phyloP scores from a whole-genome alignment of 2,329 filamentous ascomycete species.

The Cladorrhinum sp. region DNA sequence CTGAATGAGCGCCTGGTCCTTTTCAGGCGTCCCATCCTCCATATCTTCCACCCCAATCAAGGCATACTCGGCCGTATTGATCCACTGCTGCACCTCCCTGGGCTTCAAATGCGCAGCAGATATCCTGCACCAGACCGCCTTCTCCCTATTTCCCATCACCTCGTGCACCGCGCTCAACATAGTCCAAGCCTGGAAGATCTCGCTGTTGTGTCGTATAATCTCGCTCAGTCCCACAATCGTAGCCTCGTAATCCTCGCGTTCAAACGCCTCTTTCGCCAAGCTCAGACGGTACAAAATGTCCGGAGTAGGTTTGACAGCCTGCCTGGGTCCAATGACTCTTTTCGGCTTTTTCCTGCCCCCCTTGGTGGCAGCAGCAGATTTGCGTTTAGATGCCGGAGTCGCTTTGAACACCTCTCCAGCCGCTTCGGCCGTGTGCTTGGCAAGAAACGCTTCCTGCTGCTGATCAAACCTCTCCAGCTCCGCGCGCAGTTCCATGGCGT shows the following conservation, averaged over 20 bases:
- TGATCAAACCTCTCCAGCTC: slow-evolving; percentile 39
- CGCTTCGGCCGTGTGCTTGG: slow-evolving; percentile 29
- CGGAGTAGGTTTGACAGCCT: slow-evolving; percentile 64
- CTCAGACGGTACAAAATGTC: slow-evolving; percentile 68
- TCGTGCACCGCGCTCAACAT: slow-evolving; percentile 59
- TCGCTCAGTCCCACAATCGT: slow-evolving; percentile 59
- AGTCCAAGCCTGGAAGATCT: slow-evolving; percentile 64
- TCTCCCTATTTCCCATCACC: slow-evolving; percentile 55
- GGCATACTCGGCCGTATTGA: slow-evolving; percentile 56
- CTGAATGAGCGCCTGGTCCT: slow-evolving; percentile 37
- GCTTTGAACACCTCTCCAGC: slow-evolving; percentile 15
- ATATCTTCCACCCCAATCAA: slow-evolving; percentile 47
- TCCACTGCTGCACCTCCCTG: slow-evolving; percentile 58
- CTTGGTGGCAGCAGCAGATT: not conserved
- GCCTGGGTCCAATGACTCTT: slow-evolving; percentile 44
- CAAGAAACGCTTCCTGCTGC: slow-evolving; percentile 35
- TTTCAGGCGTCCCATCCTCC: slow-evolving; percentile 40
- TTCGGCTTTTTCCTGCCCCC: slow-evolving; percentile 12
- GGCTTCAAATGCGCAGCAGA: slow-evolving; percentile 62
- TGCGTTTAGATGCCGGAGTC: not conserved
- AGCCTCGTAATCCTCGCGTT: slow-evolving; percentile 57
- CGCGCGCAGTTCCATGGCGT: slow-evolving; percentile 39
- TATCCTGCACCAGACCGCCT: slow-evolving; percentile 58
- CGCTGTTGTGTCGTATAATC: slow-evolving; percentile 65
- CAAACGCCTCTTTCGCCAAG: slow-evolving; percentile 65